Evolutionary conservation across 257 asterid species (phyloP).

Genomic region (Scutellaria baicalensis): DNA sequence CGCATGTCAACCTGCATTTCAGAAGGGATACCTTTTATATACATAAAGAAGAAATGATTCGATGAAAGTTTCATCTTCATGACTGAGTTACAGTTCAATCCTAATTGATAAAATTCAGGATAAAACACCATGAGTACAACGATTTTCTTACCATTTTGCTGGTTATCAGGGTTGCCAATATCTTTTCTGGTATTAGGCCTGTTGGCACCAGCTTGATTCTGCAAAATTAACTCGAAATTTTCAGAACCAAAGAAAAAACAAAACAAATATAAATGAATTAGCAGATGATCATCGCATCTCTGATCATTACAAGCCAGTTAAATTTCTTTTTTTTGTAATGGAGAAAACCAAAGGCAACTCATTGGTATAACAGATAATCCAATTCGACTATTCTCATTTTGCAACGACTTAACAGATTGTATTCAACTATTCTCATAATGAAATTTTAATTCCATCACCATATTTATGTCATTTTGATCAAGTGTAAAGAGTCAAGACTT

Average conservation of each 20-base stretch:
- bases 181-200: slow-evolving; percentile 44
- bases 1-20: slow-evolving; percentile 35
- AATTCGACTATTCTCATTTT: too few relatives aligned
- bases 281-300: background rate
- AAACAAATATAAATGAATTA: background rate
- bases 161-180: slow-evolving; percentile 36
- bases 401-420: too few relatives aligned
- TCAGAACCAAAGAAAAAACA: background rate
- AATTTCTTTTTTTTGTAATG: too few relatives aligned
- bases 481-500: too few relatives aligned
- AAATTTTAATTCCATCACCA: too few relatives aligned
- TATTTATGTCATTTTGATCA: too few relatives aligned
- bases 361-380: background rate
- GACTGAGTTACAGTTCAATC: background rate
- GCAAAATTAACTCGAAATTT: slow-evolving; percentile 12
- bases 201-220: slow-evolving; percentile 40
- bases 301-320: too few relatives aligned
- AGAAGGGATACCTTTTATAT: background rate
- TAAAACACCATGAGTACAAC: background rate
- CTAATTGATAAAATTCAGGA: background rate
- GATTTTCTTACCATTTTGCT: slow-evolving; percentile 37
- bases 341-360: background rate
- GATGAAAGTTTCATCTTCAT: background rate
- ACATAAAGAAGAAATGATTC: background rate
- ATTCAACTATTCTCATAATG: too few relatives aligned